Conservation (phyloP, 768 basidiomycete species). For the Clitopilus passeckerianus region DNA sequence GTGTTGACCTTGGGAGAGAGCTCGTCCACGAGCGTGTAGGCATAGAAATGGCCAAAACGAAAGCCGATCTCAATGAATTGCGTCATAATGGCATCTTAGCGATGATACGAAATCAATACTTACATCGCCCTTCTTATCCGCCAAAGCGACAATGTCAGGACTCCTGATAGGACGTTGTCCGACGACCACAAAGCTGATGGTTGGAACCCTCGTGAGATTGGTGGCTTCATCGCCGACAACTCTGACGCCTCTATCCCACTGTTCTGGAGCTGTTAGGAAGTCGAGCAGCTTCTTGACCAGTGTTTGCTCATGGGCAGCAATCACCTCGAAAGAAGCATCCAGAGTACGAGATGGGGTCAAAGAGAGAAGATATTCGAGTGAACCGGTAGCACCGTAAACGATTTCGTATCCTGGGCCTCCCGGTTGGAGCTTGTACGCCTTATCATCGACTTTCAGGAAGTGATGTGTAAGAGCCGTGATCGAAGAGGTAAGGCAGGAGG, state of each 20-base stretch:
- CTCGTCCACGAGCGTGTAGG: conserved; percentile 53
- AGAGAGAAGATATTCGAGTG: conserved; percentile 59
- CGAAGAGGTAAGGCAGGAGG: conserved; percentile 40
- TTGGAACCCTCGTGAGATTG: conserved; percentile 50
- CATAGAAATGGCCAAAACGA: conserved; percentile 76
- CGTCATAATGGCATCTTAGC: background rate
- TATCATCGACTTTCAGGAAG: conserved; percentile 47
- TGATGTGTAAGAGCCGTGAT: conserved; percentile 63
- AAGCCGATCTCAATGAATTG: conserved; percentile 58
- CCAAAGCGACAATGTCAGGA: conserved; percentile 55
- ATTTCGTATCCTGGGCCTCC: conserved; percentile 76
- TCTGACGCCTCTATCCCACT: conserved; percentile 54
- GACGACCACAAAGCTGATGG: conserved; percentile 66
- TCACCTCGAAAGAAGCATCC: conserved; percentile 46
- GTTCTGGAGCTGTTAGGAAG: conserved; percentile 46
- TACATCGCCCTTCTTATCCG: conserved; percentile 62
- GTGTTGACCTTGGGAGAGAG: conserved; percentile 53
- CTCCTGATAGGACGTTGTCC: conserved; percentile 54
- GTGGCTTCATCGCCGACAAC: conserved; percentile 57
- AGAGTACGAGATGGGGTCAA: conserved; percentile 47
- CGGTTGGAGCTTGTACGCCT: conserved; percentile 61
- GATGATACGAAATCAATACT: conserved; percentile 19
- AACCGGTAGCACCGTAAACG: conserved; percentile 54
- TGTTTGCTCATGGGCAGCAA: conserved; percentile 56
- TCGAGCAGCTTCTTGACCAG: conserved; percentile 49